These are phyloP conservation scores for Glebionis coronaria DNA, from an alignment of 129 eudicot genomes.

Conservation along the genomic window DNA sequence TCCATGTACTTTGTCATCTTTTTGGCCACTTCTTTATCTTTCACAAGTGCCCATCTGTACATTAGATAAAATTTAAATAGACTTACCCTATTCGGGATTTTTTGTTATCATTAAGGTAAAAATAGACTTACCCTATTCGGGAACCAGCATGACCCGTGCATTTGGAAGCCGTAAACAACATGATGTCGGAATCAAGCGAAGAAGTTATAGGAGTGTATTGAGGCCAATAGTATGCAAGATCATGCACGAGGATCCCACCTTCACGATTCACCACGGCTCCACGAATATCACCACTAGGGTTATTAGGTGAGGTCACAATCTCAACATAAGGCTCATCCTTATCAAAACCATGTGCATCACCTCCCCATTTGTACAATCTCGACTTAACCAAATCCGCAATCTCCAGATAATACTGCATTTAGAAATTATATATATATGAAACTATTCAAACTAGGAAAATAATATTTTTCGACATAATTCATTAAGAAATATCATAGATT, in stretches of 20 bases:
- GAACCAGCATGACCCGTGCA: slow-evolving; percentile 98
- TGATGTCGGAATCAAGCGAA: slow-evolving; percentile 46
- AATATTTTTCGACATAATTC: not conserved
- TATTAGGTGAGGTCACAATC: slow-evolving; percentile 79
- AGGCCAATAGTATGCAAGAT: slow-evolving; percentile 94
- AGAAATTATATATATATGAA: not conserved
- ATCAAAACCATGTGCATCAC: slow-evolving; percentile 64
- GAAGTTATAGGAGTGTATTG: slow-evolving; percentile 80
- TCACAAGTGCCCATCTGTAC: slow-evolving; percentile 94
- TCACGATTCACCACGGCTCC: slow-evolving; percentile 53
- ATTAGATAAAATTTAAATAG: not conserved
- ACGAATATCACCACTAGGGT: slow-evolving; percentile 64
- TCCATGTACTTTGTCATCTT: slow-evolving; percentile 61
- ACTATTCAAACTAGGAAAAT: not conserved
- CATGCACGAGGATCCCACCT: slow-evolving; percentile 56
- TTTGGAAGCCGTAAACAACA: slow-evolving; percentile 86
- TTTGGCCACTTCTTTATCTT: slow-evolving; percentile 66
- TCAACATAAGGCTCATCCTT: slow-evolving; percentile 73
- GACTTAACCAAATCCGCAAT: slow-evolving; percentile 43
- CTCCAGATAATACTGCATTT: slow-evolving; percentile 56
- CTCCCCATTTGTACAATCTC: slow-evolving; percentile 69
- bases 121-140: slow-evolving; percentile 58
- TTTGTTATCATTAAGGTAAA: not conserved
- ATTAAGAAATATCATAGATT: not conserved
- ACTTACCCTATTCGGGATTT: no score